Evolutionary conservation across 2,329 filamentous ascomycete species (phyloP).

Genomic region (Cercospora citrullina): DNA sequence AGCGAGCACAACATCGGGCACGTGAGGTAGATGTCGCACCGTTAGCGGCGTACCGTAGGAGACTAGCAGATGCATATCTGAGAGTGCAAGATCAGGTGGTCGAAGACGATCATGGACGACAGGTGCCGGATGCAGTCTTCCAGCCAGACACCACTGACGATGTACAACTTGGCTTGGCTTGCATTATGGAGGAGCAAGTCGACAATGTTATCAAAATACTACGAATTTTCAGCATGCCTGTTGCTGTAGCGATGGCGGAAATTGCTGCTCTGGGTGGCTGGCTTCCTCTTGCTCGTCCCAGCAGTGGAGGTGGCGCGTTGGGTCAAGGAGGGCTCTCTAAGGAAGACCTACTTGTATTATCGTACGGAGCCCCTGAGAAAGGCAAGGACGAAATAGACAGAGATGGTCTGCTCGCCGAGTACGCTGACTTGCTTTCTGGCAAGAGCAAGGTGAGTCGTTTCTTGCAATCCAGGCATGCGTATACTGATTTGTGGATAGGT

Average conservation of each 20-base stretch:
- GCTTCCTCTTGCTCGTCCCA: conserved; percentile 62
- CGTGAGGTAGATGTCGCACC: conserved; percentile 54
- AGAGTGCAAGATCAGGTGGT: conserved; percentile 53
- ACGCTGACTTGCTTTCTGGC: conserved; percentile 64
- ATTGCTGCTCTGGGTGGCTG: conserved; percentile 81
- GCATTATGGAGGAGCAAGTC: conserved; percentile 77
- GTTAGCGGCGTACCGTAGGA: conserved; percentile 70
- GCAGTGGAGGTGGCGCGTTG: conserved; percentile 53
- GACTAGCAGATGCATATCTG: conserved; percentile 70
- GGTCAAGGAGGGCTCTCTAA: conserved; percentile 66
- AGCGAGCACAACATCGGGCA: conserved; percentile 36
- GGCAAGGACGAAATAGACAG: conserved; percentile 69
- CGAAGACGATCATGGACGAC: conserved; percentile 52
- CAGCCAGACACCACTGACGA: conserved; percentile 73
- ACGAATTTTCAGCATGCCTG: conserved; percentile 74
- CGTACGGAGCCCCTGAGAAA: conserved; percentile 62
- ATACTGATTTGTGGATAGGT: conserved; percentile 26
- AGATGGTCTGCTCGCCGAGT: conserved; percentile 74
- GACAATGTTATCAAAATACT: conserved; percentile 74
- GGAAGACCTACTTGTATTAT: conserved; percentile 82
- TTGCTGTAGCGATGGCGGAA: conserved; percentile 78
- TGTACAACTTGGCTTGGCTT: conserved; percentile 79
- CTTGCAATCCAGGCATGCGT: conserved; percentile 32
- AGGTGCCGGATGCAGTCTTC: conserved; percentile 51
- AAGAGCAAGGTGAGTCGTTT: conserved; percentile 35